Evolutionary conservation across 495 filamentous ascomycete genomes (phyloP).

Genomic region (Gamarada debralockiae): DNA sequence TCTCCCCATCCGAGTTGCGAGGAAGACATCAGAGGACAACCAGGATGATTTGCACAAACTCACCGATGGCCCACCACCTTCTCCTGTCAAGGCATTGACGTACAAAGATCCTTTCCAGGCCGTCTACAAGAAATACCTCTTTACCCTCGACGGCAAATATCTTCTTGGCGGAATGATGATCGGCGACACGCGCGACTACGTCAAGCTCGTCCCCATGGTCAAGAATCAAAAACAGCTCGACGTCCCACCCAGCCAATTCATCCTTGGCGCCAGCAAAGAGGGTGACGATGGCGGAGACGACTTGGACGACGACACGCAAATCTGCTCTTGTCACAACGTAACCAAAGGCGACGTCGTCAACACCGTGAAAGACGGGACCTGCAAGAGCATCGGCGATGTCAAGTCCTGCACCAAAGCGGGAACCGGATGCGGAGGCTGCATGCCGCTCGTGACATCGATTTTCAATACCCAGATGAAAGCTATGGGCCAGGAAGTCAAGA

Average conservation of each 20-base stretch:
- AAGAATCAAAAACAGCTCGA: conserved; percentile 83
- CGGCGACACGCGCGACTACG: conserved; percentile 89
- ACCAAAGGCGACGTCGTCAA: conserved; percentile 79
- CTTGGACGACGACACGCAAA: conserved; percentile 76
- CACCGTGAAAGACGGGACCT: conserved; percentile 69
- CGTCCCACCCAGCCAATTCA: conserved; percentile 82
- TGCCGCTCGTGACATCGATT: conserved; percentile 88
- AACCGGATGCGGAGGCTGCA: conserved; percentile 90
- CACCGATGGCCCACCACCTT: conserved; percentile 41
- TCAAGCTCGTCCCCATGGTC: conserved; percentile 92
- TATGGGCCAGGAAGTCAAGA: conserved; percentile 89
- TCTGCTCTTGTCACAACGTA: conserved; percentile 96
- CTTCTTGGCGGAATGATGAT: conserved; percentile 98
- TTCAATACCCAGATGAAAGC: conserved; percentile 90
- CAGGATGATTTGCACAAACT: conserved; percentile 38
- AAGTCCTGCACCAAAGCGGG: conserved; percentile 95
- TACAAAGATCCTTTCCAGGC: conserved; percentile 92
- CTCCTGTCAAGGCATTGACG: conserved; percentile 75
- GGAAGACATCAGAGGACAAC: conserved; percentile 28
- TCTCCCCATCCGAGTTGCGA: conserved; percentile 22
- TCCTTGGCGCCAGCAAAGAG: conserved; percentile 64
- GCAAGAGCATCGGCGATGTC: conserved; percentile 81
- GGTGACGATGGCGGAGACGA: conserved; percentile 61
- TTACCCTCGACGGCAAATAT: conserved; percentile 89
- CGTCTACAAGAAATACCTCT: conserved; percentile 97